Conservation (phyloP, 2,329 filamentous ascomycete species). For the Blumeriella jaapii region DNA sequence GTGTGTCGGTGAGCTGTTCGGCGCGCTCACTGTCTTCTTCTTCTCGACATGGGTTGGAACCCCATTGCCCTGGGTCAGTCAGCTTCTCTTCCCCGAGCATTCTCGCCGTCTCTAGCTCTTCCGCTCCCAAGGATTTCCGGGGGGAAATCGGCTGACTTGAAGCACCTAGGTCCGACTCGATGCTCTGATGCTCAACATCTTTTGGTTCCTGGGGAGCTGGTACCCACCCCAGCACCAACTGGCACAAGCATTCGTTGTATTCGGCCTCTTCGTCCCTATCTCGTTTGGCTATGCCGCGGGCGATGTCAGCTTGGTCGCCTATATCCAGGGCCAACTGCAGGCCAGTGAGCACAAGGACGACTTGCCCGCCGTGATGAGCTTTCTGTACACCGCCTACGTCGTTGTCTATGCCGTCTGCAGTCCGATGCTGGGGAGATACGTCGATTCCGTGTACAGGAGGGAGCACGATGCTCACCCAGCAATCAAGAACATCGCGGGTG, state of each 20-base stretch:
- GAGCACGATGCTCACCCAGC: not conserved
- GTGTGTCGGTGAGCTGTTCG: slow-evolving; percentile 1
- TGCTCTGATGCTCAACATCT: not conserved
- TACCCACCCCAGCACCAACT: not conserved
- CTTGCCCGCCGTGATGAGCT: slow-evolving; percentile 2
- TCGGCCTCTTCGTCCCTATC: not conserved
- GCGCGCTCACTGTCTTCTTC: not conserved
- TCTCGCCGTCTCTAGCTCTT: too few relatives aligned
- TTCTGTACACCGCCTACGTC: slow-evolving; percentile 1
- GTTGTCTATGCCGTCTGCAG: slow-evolving; percentile 1
- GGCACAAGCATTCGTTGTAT: not conserved
- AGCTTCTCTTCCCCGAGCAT: too few relatives aligned
- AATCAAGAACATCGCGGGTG: slow-evolving; percentile 1
- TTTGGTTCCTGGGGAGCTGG: slow-evolving; percentile 2
- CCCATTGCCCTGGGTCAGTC: slow-evolving; percentile 1
- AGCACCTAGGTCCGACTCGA: too few relatives aligned
- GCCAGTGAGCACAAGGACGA: not conserved
- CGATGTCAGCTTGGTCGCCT: slow-evolving; percentile 2
- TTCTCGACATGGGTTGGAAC: not conserved
- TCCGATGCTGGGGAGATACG: not conserved
- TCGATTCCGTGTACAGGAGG: not conserved
- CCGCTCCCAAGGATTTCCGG: too few relatives aligned
- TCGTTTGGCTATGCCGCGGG: slow-evolving; percentile 2
- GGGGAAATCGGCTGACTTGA: too few relatives aligned
- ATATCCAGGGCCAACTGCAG: slow-evolving; percentile 1